Percentiles rank a stretch among this genome's conserved stretches.
Evolutionary conservation across 768 basidiomycete species (phyloP).

Genomic region (Lentinula sp.): DNA sequence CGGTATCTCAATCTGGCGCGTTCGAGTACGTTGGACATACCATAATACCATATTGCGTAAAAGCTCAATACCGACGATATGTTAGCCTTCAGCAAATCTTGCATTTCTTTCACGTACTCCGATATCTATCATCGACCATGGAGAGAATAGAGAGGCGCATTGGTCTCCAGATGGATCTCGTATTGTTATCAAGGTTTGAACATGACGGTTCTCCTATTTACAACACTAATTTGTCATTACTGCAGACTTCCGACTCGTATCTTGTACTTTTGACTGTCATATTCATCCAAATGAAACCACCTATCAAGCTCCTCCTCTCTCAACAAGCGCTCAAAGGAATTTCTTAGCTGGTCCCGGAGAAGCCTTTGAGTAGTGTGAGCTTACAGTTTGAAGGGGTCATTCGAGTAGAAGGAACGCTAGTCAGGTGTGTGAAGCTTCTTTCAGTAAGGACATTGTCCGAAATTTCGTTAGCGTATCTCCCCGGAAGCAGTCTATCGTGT

Average conservation of each 20-base stretch:
- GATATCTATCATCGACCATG: conserved; percentile 75
- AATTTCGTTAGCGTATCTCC: conserved; percentile 60
- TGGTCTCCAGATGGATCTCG: conserved; percentile 83
- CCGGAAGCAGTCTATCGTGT: conserved; percentile 59
- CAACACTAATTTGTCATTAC: conserved; percentile 2
- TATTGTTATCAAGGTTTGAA: conserved; percentile 72
- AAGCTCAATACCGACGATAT: neutral
- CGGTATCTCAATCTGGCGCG: conserved; percentile 76
- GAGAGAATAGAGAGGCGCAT: conserved; percentile 65
- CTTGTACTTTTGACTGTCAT: conserved; percentile 70
- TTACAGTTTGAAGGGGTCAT: conserved; percentile 80
- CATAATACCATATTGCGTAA: neutral
- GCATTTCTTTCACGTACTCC: conserved; percentile 73
- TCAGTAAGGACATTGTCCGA: neutral
- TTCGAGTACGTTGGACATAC: conserved; percentile 51
- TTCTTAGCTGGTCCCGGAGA: conserved; percentile 82
- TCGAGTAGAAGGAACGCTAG: conserved; percentile 65
- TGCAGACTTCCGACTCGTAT: conserved; percentile 74
- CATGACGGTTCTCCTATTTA: neutral
- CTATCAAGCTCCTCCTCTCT: conserved; percentile 45
- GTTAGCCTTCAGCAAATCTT: conserved; percentile 65
- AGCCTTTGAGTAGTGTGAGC: conserved; percentile 62
- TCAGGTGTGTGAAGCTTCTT: conserved; percentile 42
- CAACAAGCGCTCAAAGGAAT: conserved; percentile 52
- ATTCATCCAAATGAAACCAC: conserved; percentile 45